Base-by-base conservation (phyloP, 1,284 basidiomycete species). In the Rhodotorula sp. region DNA sequence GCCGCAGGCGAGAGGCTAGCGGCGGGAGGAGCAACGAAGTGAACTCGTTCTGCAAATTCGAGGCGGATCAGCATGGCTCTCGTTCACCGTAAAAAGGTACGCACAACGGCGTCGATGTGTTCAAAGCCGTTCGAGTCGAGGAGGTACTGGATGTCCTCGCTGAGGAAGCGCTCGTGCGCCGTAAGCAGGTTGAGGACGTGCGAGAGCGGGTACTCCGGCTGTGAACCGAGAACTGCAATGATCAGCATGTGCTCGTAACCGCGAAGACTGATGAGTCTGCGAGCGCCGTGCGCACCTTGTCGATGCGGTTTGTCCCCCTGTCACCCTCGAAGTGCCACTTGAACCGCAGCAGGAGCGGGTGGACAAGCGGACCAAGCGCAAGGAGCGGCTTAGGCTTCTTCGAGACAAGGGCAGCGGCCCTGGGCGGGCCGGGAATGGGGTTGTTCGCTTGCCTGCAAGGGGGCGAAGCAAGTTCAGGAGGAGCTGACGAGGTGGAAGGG, bases 121-220 rank as follows among this genome's bases (percentile, higher is more conserved):
- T 82, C 82, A 79, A 88, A 90, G 39, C 88, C 88, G 6, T 89
- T 87, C 41, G 84, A 81, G 5, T 85, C 83, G 25, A 94, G 81
- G 2, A 96, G 81, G n/a, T 84, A 85, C 81, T 94, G 93, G 37
- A 94, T 83, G 61, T 90, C 85, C n/a, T 83, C 82, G 69, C 91
- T 86, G 84, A 94, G 87, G 82, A 97, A 92, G 32, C 85, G 79
- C 48, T 87, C 84, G 76, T 96, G 93, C 71, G 94, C 90, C 77
- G 92, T 91, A 46, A 88, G 85, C 66, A 89, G 86, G 78, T 97
- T 92, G 39, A 92, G 84, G 27, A 98, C 85, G 81, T 97, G 92
- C 5, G 92, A 90, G 78, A 99, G 91, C 78, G 92, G 97, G 93
- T 96, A 99, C 81, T 98, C 97, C 1, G 96, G 96, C 91, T 94